A percentile compares a stretch with the other conserved stretches of the same genome.
Conservation (phyloP, 345 rosid genomes). For the Ceriops zippeliana region DNA sequence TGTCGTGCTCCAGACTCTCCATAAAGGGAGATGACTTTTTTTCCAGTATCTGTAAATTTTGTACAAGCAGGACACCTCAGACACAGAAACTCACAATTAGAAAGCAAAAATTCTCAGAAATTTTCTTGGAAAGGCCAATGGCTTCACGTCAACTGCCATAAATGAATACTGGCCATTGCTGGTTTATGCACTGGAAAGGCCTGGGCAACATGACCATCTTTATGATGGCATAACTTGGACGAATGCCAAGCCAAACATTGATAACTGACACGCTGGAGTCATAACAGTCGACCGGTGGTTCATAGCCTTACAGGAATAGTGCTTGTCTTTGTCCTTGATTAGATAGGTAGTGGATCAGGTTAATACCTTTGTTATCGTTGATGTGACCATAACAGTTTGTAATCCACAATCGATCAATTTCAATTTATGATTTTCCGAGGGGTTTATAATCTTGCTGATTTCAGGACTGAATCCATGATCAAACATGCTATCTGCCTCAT, state of each 20-base stretch:
- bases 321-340: no score
- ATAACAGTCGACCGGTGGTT: no score
- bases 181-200: background rate
- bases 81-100: background rate
- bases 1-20: constrained; percentile 22
- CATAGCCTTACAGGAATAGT: no score
- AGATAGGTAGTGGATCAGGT: no score
- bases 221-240: constrained; percentile 8
- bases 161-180: no score
- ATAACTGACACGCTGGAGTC: no score
- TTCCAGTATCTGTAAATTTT: constrained; percentile 18
- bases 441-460: constrained; percentile 78
- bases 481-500: constrained; percentile 98
- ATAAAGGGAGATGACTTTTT: background rate
- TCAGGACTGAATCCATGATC: constrained; percentile 98
- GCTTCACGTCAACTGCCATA: background rate
- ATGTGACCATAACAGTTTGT: constrained; percentile 83
- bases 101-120: background rate
- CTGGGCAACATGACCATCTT: constrained; percentile 7
- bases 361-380: constrained; percentile 84
- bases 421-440: constrained; percentile 63
- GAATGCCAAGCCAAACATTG: no score
- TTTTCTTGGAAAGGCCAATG: background rate
- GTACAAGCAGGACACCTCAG: background rate
- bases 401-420: constrained; percentile 63